Evolutionary conservation across 2,329 filamentous ascomycete species (phyloP), one percentile per base, ranked within the genome.

Genomic region (Emmonsiellopsis sp.): DNA sequence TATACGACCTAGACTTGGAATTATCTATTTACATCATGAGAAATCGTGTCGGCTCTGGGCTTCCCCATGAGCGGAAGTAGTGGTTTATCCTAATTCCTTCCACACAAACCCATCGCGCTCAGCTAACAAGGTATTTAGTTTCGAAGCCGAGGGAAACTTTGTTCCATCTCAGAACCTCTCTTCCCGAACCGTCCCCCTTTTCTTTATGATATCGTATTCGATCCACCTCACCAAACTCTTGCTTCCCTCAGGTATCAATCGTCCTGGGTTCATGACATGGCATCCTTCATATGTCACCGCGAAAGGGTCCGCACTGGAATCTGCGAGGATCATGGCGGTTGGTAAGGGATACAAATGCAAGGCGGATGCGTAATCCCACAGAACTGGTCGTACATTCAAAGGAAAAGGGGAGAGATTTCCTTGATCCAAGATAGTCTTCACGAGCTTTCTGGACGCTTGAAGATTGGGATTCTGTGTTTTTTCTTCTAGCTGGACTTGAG

Each of bases 211-310:
- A 68, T 87, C 86, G 73, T 92, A 97, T 72, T 97, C 93, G 1
- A 92, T 78, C 92, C 93, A 97, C 57, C 84, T 79, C 5, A 83
- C 87, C 6, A 85, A 81, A 3, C 84, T 83, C 58, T 82, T 80
- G 51, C 84, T 78, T 0, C 84, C 85, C 0, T 81, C 74, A 0
- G 88, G 83, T 27, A 94, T 77, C 49, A 98, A 70, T 48, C 80
- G 78, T 5, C 90, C 89, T 0, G 93, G 91, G 67, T 98, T 98
- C 80, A 98, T 85, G 36, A 96, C 91, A 72, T 93, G 88, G 65
- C 93, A 97, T 0, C 91, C 92, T 69, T 95, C 92, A 65, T 97
- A 97, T 11, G 88, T 95, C 58, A 96, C 76, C 52, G 86, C 86
- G 64, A 95, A 98, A 0, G 89, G 79, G 11, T 87, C 84, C 8